Evolutionary conservation across 306 rosid genomes (phyloP).

Genomic region (Lablab purpureus): DNA sequence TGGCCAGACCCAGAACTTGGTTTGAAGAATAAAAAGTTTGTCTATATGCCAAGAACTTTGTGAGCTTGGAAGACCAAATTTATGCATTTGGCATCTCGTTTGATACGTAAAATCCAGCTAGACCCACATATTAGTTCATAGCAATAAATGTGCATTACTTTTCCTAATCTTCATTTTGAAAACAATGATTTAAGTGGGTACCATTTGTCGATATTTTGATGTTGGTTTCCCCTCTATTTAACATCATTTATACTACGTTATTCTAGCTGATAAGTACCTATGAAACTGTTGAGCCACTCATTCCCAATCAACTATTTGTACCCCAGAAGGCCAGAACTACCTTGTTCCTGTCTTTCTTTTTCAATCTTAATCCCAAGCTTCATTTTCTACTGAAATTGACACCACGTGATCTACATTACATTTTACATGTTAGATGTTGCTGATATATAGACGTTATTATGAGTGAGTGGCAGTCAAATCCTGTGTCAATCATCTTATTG

Average conservation of each 20-base stretch:
- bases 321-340: neutral
- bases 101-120: slow-evolving; percentile 10
- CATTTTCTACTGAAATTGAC: slow-evolving; percentile 14
- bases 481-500: neutral
- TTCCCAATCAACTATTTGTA: neutral
- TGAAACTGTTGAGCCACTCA: neutral
- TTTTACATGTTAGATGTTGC: slow-evolving; percentile 6
- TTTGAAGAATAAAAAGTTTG: slow-evolving; percentile 21
- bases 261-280: neutral
- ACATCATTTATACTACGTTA: neutral
- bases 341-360: neutral
- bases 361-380: neutral
- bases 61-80: neutral
- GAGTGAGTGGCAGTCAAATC: neutral
- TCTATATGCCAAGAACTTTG: neutral
- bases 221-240: neutral
- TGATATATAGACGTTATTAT: neutral
- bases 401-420: neutral
- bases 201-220: slow-evolving; percentile 30
- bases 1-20: neutral
- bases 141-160: neutral
- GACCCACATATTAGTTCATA: slow-evolving; percentile 27
- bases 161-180: neutral
- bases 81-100: slow-evolving; percentile 36
- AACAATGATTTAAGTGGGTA: slow-evolving; percentile 30